These are phyloP conservation scores for Oleoguttula mirabilis DNA, from an alignment of 495 filamentous ascomycete genomes.

Conservation along the genomic window DNA sequence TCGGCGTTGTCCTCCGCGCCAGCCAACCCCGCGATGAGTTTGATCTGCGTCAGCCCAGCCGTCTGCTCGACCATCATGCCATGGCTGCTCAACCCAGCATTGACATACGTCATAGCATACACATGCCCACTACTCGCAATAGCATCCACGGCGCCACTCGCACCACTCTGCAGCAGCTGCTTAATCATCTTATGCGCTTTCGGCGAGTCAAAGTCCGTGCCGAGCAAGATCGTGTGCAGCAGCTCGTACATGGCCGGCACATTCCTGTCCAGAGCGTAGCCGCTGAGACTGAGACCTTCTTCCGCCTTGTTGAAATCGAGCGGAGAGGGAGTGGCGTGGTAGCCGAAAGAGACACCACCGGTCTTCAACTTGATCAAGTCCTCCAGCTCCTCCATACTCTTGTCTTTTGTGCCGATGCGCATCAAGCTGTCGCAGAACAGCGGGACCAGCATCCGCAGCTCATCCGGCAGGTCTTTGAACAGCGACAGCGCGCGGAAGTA, in stretches of 20 bases:
- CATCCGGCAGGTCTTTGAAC: constrained; percentile 68
- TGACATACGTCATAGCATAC: constrained; percentile 71
- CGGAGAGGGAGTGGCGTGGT: constrained; percentile 65
- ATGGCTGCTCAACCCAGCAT: constrained; percentile 61
- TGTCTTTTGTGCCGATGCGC: constrained; percentile 75
- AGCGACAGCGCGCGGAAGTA: constrained; percentile 85
- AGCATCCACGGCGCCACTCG: constrained; percentile 81
- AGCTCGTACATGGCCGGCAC: constrained; percentile 84
- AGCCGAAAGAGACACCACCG: constrained; percentile 72
- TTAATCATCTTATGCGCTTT: constrained; percentile 69
- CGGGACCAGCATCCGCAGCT: constrained; percentile 73
- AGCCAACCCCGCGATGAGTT: constrained; percentile 64
- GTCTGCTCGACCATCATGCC: constrained; percentile 67
- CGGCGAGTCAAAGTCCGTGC: constrained; percentile 78
- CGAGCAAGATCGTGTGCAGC: constrained; percentile 61
- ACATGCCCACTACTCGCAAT: constrained; percentile 79
- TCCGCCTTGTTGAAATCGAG: constrained; percentile 52
- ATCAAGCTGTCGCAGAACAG: constrained; percentile 87
- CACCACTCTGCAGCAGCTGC: constrained; percentile 70
- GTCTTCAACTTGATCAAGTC: constrained; percentile 93
- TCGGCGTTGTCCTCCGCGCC: constrained; percentile 35
- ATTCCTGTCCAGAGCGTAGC: constrained; percentile 79
- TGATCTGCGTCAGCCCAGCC: constrained; percentile 72
- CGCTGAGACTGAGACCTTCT: constrained; percentile 73
- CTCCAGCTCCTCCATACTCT: constrained; percentile 87